Evolutionary conservation across 2,329 filamentous ascomycete species (phyloP), one percentile per base, ranked within the genome.

Genomic region (Aspergillus thermomutatus): DNA sequence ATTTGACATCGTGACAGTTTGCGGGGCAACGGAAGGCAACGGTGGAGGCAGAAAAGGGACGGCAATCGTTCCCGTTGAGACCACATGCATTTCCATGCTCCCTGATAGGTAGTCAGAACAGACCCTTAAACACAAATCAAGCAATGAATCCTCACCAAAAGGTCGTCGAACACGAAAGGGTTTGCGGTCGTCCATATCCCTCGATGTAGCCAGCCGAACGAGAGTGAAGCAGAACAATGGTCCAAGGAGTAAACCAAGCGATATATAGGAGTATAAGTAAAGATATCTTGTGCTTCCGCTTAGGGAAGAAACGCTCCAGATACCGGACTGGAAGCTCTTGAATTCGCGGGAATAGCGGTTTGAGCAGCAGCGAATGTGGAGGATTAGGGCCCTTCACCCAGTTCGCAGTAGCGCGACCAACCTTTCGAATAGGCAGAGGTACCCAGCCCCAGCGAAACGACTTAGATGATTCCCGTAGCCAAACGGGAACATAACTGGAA

Each of bases 1-100:
- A 68, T 56, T 79, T 74, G 4, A 73, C 69, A 50, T 75, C 70
- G 52, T 69, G 72, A 65, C 82, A 85, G 57, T 80, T 79, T 26
- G 82, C 79, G n/a, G 82, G 82, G 63, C 82, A 85, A 55, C 80
- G 77, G 65, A 85, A 85, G 9, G 80, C 76, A 54, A 83, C 73
- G 3, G 75, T 77, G n/a, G 77, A 74, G 46, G 79, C 74, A 31
- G 78, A 75, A 58, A 84, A 84, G 0, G 82, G 82, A 34, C 81
- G 78, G 63, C 82, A 85, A 54, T 81, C 75, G 40, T 82, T 80
- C 41, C 82, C 82, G 61, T 84, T 80, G 3, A 83, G 61, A 9
- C 82, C 82, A 64, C 82, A 84, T 43, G 69, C 68, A 55, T 80
- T 80, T 23, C 73, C 77, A 47, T 64, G 61, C 27, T 69, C 63